Base-by-base conservation (phyloP, 495 filamentous ascomycete species). In the Ascobolus immersus region DNA sequence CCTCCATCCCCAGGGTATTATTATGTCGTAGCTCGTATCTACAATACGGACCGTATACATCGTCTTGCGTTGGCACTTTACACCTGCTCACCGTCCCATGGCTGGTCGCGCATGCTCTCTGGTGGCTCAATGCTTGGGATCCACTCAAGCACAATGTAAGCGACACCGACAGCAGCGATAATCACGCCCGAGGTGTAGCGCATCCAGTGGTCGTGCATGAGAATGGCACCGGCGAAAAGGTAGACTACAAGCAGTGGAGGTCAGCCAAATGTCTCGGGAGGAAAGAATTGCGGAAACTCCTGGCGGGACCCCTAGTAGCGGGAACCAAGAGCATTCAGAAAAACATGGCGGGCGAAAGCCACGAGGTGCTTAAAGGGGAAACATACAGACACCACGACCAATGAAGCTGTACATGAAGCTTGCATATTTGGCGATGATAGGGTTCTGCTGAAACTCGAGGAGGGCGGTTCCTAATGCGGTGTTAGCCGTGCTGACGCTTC, bases 351-450 rank as follows among this genome's bases (percentile, higher is more conserved):
- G 10, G 28, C 28, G 28, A 17, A 3, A 8, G 28, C 3, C n/a
- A 3, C 4, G 9, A 17, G 28, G 28, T 27, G 14, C 18, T 31
- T n/a, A 10, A 25, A 20, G 11, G 32, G 21, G 17, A 5, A 21
- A 71, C 80, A 56, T 67, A 93, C 81, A 94, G 52, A 80, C 58
- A 52, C 86, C 86, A 44, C 86, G 81, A 34, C 86, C 86, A 43
- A 94, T 51, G 65, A 99, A 94, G 28, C 73, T 81, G 64, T 93
- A 94, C 49, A 94, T 70, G 68, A 99, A 99, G 17, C 75, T 81
- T 12, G 82, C 86, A 63, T 94, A 93, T 51, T 76, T 69, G 38
- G 79, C 73, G 23, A 90, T 62, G 51, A 91, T 81, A 21, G 81
- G 77, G 4, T 89, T 89, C 42, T 92, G 80, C 55, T 90, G 82